Base-by-base conservation (phyloP, 306 rosid species). In the Dryas drummondii region DNA sequence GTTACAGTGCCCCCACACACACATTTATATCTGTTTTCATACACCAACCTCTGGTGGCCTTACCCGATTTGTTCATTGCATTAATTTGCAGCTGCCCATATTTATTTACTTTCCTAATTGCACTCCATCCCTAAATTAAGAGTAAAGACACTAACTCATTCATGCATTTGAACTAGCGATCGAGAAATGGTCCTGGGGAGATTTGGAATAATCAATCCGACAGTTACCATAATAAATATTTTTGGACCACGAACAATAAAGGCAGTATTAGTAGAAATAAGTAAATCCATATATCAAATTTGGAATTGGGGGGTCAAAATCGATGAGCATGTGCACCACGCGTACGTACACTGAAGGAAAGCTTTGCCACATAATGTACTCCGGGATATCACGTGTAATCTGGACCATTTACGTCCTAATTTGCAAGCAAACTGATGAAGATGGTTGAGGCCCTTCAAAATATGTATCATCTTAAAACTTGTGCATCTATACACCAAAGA, bases 121-220 rank as follows among this genome's bases (percentile, higher is more conserved):
- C 37, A 32, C 37, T 32, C 37, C 37, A 32, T 32, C 37, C 1
- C 37, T 32, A 32, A 32, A n/a, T n/a, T n/a, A n/a, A 32, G 37
- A 32, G 37, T 32, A 22, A 22, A 22, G 22, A 32, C 37, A 32
- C 37, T 32, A 32, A 32, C 59, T 54, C 10, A n/a, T 16, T 54
- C 27, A n/a, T 54, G 16, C 58, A 7, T 55, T 54, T 55, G 7
- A 84, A 88, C 83, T 88, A 80, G 88, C 82, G 22, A 22, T 22
- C 22, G 22, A 22, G 85, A 68, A 76, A 89, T 87, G 94, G 96
- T 89, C 97, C 97, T 57, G 55, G 14, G 46, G 74, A 78, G 78
- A 80, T 81, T 80, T 82, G 77, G 75, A 78, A 80, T 26, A 80
- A 82, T 85, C 78, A 75, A 82, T 78, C 76, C 69, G 68, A 83